Conservation (phyloP, 345 rosid genomes). For the Camelina laxa region DNA sequence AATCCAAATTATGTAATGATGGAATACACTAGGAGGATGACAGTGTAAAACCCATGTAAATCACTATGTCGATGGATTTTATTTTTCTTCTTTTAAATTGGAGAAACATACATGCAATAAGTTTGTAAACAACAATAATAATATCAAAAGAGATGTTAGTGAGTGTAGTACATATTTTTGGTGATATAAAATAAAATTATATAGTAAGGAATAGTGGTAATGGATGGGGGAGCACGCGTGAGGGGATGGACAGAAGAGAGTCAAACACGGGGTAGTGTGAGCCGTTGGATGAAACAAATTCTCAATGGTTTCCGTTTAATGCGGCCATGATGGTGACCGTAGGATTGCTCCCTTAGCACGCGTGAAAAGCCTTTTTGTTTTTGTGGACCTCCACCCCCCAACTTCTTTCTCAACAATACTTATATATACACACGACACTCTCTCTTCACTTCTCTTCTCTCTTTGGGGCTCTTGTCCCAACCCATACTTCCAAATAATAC, state of each 20-base stretch:
- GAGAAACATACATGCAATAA: background rate
- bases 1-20: background rate
- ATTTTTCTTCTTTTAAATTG: background rate
- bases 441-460: background rate
- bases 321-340: constrained; percentile 47
- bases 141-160: background rate
- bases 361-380: constrained; percentile 38
- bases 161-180: background rate
- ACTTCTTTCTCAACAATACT: constrained; percentile 12
- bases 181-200: background rate
- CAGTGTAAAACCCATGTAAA: background rate
- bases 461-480: constrained; percentile 37
- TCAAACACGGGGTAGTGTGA: constrained; percentile 51
- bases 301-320: constrained; percentile 42
- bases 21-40: no score
- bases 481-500: constrained; percentile 28
- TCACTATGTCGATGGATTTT: background rate
- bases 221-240: constrained; percentile 47
- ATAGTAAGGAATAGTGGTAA: constrained; percentile 17
- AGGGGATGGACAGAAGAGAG: constrained; percentile 46
- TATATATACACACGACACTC: constrained; percentile 32
- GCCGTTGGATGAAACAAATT: constrained; percentile 44
- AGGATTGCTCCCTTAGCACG: constrained; percentile 39
- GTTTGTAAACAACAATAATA: background rate
- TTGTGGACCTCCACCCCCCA: constrained; percentile 14